Base-by-base conservation (phyloP, 768 basidiomycete species). In the Suillus paluster region DNA sequence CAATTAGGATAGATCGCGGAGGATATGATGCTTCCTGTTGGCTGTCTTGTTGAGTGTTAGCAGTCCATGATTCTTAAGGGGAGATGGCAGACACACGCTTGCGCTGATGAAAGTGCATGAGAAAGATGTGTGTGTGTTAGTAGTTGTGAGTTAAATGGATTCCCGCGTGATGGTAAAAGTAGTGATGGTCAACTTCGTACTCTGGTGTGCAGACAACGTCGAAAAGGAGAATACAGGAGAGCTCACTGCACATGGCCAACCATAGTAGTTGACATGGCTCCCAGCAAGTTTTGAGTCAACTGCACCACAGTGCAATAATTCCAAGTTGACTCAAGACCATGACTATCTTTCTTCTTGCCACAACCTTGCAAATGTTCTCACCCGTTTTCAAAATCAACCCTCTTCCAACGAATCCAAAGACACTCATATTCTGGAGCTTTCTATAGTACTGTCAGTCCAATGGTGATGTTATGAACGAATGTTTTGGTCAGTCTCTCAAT, bases 1-100 rank as follows among this genome's bases (percentile, higher is more conserved):
- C 90, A 64, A 93, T 84, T 57, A 93, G 83, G 45, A 92, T 86
- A 46, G 84, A 80, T 69, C 85, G 85, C 46, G 85, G 88, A 27
- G 84, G 80, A 33, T 70, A 59, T n/a, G 62, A 58, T 5, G 63
- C 66, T 46, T 50, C 65, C 63, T 68, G 67, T 63, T 60, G 64
- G 64, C 73, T 74, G 59, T 61, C 66, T 63, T 57, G 59, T 69
- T 36, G 64, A 71, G 59, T 21, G 42, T 74, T 73, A 75, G 74
- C 62, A 21, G 41, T 42, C 25, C 56, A 60, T n/a, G 23, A 42
- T 58, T 27, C 23, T 17, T 25, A 33, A 27, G 33, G 41, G 33
- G 33, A 58, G 17, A 45, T 27, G n/a, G 21, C 21, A 57, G 25
- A 61, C 60, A 57, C 34, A 61, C 60, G 41, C 23, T 61, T 61